Conservation (phyloP, 169 alveolate species). For the Eimeria falciformis region DNA sequence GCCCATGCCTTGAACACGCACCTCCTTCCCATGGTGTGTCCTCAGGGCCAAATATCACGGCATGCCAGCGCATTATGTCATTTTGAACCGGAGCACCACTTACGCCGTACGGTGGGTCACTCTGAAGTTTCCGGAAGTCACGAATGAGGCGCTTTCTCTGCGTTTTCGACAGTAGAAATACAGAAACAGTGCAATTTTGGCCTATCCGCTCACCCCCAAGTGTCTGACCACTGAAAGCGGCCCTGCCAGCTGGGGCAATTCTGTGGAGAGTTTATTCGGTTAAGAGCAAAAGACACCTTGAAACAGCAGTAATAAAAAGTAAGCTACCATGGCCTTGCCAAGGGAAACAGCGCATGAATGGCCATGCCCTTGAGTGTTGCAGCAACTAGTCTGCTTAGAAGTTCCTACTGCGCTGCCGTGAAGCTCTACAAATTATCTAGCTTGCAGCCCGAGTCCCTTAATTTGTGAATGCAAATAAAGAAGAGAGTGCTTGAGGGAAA, state of each 20-base stretch:
- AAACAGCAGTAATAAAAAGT: background rate
- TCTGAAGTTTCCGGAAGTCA: slow-evolving; percentile 94
- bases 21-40: slow-evolving; percentile 97
- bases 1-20: background rate
- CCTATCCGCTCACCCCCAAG: background rate
- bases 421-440: background rate
- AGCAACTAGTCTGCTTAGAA: background rate
- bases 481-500: background rate
- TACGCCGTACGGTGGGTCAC: slow-evolving; percentile 94
- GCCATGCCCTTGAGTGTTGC: background rate
- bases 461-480: background rate
- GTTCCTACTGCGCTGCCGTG: background rate
- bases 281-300: background rate
- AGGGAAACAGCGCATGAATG: background rate
- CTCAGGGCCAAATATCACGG: slow-evolving; percentile 98
- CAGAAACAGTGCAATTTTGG: background rate
- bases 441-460: background rate
- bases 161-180: background rate
- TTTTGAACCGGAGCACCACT: slow-evolving; percentile 97
- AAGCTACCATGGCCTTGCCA: background rate
- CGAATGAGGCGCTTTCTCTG: slow-evolving; percentile 89
- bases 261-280: too few relatives aligned
- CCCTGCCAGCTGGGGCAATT: too few relatives aligned
- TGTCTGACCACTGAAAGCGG: too few relatives aligned
- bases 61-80: slow-evolving; percentile 97